A percentile compares a stretch with the other conserved stretches of the same genome.
Evolutionary conservation across 371 early-diverging fungal species (phyloP).

Genomic region (Mycotypha africana): DNA sequence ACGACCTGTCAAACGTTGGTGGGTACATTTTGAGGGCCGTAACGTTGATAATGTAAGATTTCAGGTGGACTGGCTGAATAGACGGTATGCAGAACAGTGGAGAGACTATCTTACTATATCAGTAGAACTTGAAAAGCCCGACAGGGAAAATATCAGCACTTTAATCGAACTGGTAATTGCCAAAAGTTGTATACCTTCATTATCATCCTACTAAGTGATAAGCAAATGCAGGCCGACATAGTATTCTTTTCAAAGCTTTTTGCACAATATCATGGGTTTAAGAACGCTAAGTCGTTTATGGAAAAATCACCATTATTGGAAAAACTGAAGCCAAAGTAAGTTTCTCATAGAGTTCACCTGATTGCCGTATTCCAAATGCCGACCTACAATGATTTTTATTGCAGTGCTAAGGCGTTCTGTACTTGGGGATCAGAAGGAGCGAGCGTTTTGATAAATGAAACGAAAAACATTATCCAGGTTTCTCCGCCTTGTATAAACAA

Average conservation of each 20-base stretch:
- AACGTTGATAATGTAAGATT: constrained; percentile 44
- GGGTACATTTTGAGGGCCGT: constrained; percentile 69
- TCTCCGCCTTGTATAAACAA: constrained; percentile 31
- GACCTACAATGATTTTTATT: too few relatives aligned
- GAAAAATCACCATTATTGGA: not conserved
- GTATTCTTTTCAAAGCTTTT: constrained; percentile 64
- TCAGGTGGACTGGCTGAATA: constrained; percentile 55
- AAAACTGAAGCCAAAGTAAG: constrained; percentile 5
- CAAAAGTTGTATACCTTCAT: too few relatives aligned
- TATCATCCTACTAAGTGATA: too few relatives aligned
- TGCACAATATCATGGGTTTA: constrained; percentile 55
- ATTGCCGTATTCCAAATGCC: too few relatives aligned
- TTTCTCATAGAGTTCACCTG: not conserved
- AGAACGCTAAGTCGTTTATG: constrained; percentile 15
- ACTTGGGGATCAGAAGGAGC: constrained; percentile 61
- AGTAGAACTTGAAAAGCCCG: constrained; percentile 65
- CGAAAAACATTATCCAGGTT: constrained; percentile 31
- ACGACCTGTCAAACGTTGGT: constrained; percentile 9
- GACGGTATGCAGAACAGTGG: constrained; percentile 33
- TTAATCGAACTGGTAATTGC: too few relatives aligned
- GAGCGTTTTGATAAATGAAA: constrained; percentile 31
- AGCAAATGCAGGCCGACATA: constrained; percentile 61
- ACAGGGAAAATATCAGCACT: constrained; percentile 47
- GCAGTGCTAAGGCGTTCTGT: constrained; percentile 49
- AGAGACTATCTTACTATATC: constrained; percentile 48